Evolutionary conservation across 2,329 filamentous ascomycete genomes (phyloP).

Genomic region (Geoglossum cookeanum): DNA sequence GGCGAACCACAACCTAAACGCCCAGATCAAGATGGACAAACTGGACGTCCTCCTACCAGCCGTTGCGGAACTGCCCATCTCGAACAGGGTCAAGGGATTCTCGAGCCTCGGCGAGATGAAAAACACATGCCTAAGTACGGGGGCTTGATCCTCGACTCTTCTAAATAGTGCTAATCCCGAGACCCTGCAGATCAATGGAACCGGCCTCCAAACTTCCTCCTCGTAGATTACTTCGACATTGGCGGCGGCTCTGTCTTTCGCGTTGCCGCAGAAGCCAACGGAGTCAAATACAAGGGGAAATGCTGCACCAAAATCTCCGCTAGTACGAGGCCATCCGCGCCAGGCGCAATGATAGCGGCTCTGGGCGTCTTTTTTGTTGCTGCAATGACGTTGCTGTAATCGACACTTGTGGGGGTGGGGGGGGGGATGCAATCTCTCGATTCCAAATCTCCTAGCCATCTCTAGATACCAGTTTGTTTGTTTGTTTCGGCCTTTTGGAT

Average conservation of each 20-base stretch:
- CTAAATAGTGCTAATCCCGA: background rate
- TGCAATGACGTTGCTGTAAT: background rate
- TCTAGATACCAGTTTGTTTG: no score
- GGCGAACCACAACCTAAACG: constrained; percentile 81
- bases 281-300: constrained; percentile 43
- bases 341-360: background rate
- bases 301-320: constrained; percentile 33
- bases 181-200: constrained; percentile 32
- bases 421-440: no score
- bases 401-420: background rate
- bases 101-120: constrained; percentile 48
- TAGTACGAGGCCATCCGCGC: background rate
- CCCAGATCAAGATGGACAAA: constrained; percentile 49
- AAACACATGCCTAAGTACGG: constrained; percentile 38
- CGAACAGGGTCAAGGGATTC: constrained; percentile 45
- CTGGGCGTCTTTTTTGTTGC: background rate
- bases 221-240: constrained; percentile 72
- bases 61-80: constrained; percentile 46
- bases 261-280: constrained; percentile 50
- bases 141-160: constrained; percentile 3
- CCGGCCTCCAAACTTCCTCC: constrained; percentile 54
- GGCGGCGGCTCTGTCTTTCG: constrained; percentile 62
- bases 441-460: no score
- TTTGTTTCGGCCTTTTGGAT: no score
- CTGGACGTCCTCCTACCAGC: constrained; percentile 51